These are phyloP conservation scores for Solanum gracilifrons DNA, from an alignment of 257 asterid species.

Conservation along the genomic window DNA sequence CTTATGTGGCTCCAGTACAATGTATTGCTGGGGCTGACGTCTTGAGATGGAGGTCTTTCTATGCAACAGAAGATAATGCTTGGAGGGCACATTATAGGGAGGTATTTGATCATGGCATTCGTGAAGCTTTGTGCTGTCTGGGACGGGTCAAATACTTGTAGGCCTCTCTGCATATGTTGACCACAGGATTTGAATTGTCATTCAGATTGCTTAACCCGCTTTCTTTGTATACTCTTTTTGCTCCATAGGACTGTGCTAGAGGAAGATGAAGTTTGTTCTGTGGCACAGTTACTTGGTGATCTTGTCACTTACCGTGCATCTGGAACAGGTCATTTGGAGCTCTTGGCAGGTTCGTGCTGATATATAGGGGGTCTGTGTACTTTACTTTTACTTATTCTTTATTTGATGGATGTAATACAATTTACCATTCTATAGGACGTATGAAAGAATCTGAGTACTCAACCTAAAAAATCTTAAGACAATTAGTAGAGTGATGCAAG, in stretches of 20 bases:
- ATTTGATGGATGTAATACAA: not conserved
- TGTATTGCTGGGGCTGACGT: constrained; percentile 15
- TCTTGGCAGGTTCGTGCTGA: constrained; percentile 18
- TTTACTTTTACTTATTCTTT: not conserved
- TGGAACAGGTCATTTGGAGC: constrained; percentile 19
- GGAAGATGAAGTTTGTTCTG: constrained; percentile 20
- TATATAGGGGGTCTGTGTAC: not conserved
- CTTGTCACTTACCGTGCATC: constrained; percentile 23
- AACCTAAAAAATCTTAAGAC: not conserved
- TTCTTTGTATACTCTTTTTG: not conserved
- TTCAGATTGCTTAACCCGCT: not conserved
- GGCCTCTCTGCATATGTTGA: constrained; percentile 2
- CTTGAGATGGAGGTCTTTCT: constrained; percentile 26
- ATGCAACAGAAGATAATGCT: constrained; percentile 16
- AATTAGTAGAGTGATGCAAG: not conserved
- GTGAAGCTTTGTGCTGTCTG: constrained; percentile 25
- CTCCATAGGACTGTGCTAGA: constrained; percentile 10
- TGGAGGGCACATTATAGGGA: constrained; percentile 31
- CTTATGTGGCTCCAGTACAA: constrained; percentile 11
- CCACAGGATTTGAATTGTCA: not conserved
- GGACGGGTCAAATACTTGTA: constrained; percentile 25
- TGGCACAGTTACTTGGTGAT: constrained; percentile 21
- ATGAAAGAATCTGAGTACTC: not conserved
- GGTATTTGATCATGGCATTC: constrained; percentile 25
- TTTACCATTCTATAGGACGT: not conserved